Conservation (phyloP, 495 filamentous ascomycete genomes). For the Bacidia gigantensis region DNA sequence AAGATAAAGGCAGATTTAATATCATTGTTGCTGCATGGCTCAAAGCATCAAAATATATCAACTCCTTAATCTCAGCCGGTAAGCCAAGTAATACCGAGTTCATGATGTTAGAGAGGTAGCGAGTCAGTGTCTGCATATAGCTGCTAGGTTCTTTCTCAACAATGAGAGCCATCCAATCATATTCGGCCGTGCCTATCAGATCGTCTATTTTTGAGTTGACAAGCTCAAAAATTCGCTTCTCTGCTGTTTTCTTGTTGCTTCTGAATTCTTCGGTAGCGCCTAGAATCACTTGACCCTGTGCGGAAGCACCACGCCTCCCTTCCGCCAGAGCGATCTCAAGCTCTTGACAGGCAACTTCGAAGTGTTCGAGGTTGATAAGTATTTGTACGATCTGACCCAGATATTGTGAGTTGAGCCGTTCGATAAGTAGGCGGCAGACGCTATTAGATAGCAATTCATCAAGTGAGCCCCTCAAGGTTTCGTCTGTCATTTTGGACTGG, state of each 20-base stretch:
- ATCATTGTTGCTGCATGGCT: conserved; percentile 81
- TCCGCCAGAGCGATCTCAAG: conserved; percentile 71
- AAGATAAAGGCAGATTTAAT: conserved; percentile 71
- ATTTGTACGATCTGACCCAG: conserved; percentile 97
- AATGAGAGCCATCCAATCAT: conserved; percentile 69
- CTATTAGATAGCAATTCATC: conserved; percentile 82
- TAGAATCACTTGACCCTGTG: conserved; percentile 59
- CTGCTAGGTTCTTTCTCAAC: conserved; percentile 59
- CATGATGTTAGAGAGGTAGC: conserved; percentile 94
- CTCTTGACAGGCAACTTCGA: conserved; percentile 81
- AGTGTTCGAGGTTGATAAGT: conserved; percentile 91
- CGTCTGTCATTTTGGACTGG: conserved; percentile 72
- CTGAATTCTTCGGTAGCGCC: conserved; percentile 74
- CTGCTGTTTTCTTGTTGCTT: conserved; percentile 84
- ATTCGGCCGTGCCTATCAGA: conserved; percentile 90
- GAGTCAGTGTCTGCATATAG: conserved; percentile 88
- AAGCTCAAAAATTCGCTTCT: conserved; percentile 95
- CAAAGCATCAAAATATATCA: conserved; percentile 95
- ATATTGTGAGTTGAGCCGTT: conserved; percentile 81
- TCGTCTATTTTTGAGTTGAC: conserved; percentile 99
- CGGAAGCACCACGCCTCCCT: conserved; percentile 61
- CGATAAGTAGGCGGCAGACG: conserved; percentile 79
- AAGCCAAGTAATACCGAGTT: conserved; percentile 80
- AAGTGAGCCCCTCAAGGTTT: conserved; percentile 69
- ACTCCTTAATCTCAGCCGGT: conserved; percentile 86